These are phyloP conservation scores for Brassica juncea DNA, from an alignment of 345 rosid species.

Conservation along the genomic window DNA sequence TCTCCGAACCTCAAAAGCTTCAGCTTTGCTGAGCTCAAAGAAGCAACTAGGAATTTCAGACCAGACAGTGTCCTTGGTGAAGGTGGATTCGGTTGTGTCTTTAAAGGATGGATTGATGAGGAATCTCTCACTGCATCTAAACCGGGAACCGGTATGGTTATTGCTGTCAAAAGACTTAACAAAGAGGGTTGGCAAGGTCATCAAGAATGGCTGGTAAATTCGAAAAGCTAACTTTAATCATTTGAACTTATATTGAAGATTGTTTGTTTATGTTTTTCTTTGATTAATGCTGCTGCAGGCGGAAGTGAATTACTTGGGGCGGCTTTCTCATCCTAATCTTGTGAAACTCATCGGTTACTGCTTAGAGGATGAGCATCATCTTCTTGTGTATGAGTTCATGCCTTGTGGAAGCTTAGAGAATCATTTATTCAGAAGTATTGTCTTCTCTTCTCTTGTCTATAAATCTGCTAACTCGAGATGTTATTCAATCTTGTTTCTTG, in stretches of 20 bases:
- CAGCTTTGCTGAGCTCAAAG: slow-evolving; percentile 55
- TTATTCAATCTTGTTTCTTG: not conserved
- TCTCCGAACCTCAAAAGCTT: slow-evolving; percentile 66
- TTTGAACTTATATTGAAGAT: not conserved
- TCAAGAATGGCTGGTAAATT: slow-evolving; percentile 74
- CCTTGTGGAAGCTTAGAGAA: slow-evolving; percentile 87
- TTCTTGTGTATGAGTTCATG: slow-evolving; percentile 86
- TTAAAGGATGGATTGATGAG: slow-evolving; percentile 82
- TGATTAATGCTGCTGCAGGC: slow-evolving; percentile 45
- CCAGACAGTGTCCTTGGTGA: slow-evolving; percentile 83
- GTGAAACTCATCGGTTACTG: slow-evolving; percentile 80
- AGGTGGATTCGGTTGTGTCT: slow-evolving; percentile 88
- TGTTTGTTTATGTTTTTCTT: not conserved
- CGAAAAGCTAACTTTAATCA: not conserved
- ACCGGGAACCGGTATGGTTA: slow-evolving; percentile 76
- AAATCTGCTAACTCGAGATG: not conserved
- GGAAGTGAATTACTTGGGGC: slow-evolving; percentile 76
- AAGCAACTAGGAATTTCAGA: slow-evolving; percentile 74
- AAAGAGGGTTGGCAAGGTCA: slow-evolving; percentile 77
- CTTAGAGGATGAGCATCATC: slow-evolving; percentile 80
- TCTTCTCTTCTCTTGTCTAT: slow-evolving; percentile 4
- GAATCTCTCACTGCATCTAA: slow-evolving; percentile 52
- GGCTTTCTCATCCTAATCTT: slow-evolving; percentile 67
- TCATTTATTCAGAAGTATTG: slow-evolving; percentile 71
- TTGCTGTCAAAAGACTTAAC: slow-evolving; percentile 75